These are phyloP conservation scores for Trichoderma sp. DNA, from an alignment of 2,329 filamentous ascomycete genomes.

Conservation along the genomic window DNA sequence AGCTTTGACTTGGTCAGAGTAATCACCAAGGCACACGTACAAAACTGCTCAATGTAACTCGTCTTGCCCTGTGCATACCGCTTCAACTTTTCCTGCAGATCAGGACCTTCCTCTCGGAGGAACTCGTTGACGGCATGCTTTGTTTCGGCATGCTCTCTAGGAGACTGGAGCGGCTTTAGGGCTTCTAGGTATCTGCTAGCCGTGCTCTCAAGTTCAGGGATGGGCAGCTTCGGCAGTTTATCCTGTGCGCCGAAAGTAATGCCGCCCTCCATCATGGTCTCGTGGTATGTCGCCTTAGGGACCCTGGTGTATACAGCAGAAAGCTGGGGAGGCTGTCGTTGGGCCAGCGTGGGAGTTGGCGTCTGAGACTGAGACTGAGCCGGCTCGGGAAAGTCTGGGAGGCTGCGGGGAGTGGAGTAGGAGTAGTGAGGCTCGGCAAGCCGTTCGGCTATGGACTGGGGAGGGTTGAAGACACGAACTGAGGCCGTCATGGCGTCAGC, in stretches of 20 bases:
- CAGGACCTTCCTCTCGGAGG: conserved; percentile 72
- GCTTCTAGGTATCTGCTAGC: conserved; percentile 76
- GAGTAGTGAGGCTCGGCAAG: conserved; percentile 47
- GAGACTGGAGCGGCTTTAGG: conserved; percentile 74
- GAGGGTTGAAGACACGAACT: conserved; percentile 49
- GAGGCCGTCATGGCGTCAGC: conserved; percentile 38
- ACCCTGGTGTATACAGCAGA: conserved; percentile 39
- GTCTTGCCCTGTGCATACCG: conserved; percentile 86
- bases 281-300: conserved; percentile 53
- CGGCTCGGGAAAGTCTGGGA: conserved; percentile 27
- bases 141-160: conserved; percentile 80
- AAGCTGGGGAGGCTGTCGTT: conserved; percentile 24
- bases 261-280: conserved; percentile 59
- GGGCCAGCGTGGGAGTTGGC: neutral
- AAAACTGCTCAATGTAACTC: conserved; percentile 98
- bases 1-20: neutral
- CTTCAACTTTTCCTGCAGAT: conserved; percentile 83
- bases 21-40: conserved; percentile 51
- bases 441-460: conserved; percentile 69
- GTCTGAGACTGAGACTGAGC: neutral
- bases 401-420: conserved; percentile 39
- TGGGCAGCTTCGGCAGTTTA: conserved; percentile 84
- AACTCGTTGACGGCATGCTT: conserved; percentile 79
- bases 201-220: conserved; percentile 78
- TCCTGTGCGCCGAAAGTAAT: conserved; percentile 90